A percentile compares a stretch with the other conserved stretches of the same genome.
These are phyloP conservation scores for Erysimum cheiranthoides DNA, from an alignment of 345 rosid genomes.

Conservation along the genomic window DNA sequence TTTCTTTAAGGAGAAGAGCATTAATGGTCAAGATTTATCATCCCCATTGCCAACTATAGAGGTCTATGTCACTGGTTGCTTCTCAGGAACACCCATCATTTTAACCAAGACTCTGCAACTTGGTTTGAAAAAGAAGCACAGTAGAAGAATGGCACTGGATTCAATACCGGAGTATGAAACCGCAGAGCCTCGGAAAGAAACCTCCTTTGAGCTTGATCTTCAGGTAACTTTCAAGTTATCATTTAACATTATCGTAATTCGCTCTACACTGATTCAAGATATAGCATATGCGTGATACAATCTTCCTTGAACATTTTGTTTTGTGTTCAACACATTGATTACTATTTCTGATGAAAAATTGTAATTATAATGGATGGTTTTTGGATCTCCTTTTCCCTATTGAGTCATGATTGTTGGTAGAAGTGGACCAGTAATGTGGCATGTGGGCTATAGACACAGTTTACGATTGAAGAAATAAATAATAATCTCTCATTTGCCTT, in stretches of 20 bases:
- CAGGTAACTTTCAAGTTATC: conserved; percentile 55
- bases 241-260: neutral
- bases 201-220: conserved; percentile 48
- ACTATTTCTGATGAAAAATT: neutral
- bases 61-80: conserved; percentile 86
- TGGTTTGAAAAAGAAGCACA: conserved; percentile 66
- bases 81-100: conserved; percentile 76
- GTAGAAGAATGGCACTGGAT: conserved; percentile 62
- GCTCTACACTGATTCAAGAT: neutral
- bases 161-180: conserved; percentile 80
- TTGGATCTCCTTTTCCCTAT: neutral
- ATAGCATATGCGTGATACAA: conserved; percentile 13
- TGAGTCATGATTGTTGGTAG: neutral
- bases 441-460: conserved; percentile 16
- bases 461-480: neutral
- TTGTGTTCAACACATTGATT: conserved; percentile 5
- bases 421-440: conserved; percentile 29
- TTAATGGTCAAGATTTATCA: conserved; percentile 51
- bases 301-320: neutral
- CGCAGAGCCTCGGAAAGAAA: conserved; percentile 49
- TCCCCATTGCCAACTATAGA: conserved; percentile 62
- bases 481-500: neutral
- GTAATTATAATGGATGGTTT: neutral
- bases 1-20: conserved; percentile 62
- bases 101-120: conserved; percentile 77